Conservation (phyloP, 768 basidiomycete species). For the Boletus fagicola region DNA sequence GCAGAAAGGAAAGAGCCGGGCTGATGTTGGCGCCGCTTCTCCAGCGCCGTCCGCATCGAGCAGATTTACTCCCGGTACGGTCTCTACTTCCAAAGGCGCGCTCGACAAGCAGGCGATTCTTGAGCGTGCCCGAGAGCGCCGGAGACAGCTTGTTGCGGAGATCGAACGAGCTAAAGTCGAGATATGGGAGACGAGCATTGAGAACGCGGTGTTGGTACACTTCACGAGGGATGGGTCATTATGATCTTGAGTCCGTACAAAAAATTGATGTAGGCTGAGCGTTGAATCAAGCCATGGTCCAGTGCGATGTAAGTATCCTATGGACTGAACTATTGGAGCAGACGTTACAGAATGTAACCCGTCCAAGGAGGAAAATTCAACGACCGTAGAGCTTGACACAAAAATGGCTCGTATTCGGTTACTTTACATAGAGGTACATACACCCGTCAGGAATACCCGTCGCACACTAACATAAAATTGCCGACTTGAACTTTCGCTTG, state of each 20-base stretch:
- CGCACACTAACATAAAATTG: slow-evolving; percentile 13
- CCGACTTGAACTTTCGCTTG: slow-evolving; percentile 12
- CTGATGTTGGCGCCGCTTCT: neutral
- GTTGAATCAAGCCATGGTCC: too few relatives aligned
- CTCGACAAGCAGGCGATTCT: slow-evolving; percentile 45
- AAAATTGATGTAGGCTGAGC: neutral
- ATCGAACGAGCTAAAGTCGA: slow-evolving; percentile 61
- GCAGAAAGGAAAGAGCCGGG: slow-evolving; percentile 23
- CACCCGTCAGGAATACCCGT: slow-evolving; percentile 1
- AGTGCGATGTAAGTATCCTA: neutral
- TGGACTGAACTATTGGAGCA: neutral
- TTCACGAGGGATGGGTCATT: slow-evolving; percentile 36
- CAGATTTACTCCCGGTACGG: neutral
- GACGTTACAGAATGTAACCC: neutral
- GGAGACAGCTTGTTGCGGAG: slow-evolving; percentile 50
- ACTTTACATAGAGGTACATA: slow-evolving; percentile 27
- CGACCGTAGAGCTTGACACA: neutral
- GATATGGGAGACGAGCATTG: slow-evolving; percentile 72
- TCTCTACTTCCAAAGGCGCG: slow-evolving; percentile 1
- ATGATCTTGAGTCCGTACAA: neutral
- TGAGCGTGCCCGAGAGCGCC: slow-evolving; percentile 51
- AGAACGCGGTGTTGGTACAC: slow-evolving; percentile 60
- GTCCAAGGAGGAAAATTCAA: neutral
- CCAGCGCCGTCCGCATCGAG: neutral
- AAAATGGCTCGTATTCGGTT: slow-evolving; percentile 10